Base-by-base conservation (phyloP, 305 asterid genomes). In the Plantago lanceolata region DNA sequence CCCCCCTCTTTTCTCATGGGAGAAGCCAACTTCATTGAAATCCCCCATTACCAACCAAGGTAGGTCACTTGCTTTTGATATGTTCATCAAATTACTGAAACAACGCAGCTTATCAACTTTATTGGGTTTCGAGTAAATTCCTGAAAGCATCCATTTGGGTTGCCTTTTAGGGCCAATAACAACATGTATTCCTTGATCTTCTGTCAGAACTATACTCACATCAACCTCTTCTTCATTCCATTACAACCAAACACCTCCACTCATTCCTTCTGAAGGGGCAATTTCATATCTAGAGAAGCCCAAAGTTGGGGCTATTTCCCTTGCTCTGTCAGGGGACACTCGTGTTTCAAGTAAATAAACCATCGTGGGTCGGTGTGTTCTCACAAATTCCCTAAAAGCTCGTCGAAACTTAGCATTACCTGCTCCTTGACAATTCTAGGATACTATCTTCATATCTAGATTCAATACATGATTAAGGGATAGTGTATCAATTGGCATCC, bases 401-500 rank as follows among this genome's bases (percentile, higher is more conserved):
- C 12, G 14, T 28, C 21, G 15, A n/a, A 56, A 56, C 16, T 26
- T n/a, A 0, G 28, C 44, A 29, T n/a, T 28, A 0, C 61, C 45
- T 0, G 61, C 45, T 8, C 61, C 61, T 21, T 29, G 61, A 7
- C 61, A 53, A 21, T 53, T 53, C 59, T 37, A 53, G 0, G 59
- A 53, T 5, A 53, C n/a, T 0, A 53, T 24, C 33, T 53, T 53
- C 59, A 21, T 53, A 5, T 5, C 15, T 2, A 19, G 1, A 12
- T 2, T 2, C 1, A 12, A 2, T 0, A 49, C 8, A 18, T 49
- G 55, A 19, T 0, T 3, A 1, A 3, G 1, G 54, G 2, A 19
- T 20, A 18, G 53, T 2, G 11, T 8, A 16, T 14, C 53, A 48
- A 13, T 6, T 6, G 2, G 9, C 20, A 14, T 8, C 9, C 53